Evolutionary conservation across 208 protist species (phyloP).

Genomic region (Trypanosoma platydactyli): DNA sequence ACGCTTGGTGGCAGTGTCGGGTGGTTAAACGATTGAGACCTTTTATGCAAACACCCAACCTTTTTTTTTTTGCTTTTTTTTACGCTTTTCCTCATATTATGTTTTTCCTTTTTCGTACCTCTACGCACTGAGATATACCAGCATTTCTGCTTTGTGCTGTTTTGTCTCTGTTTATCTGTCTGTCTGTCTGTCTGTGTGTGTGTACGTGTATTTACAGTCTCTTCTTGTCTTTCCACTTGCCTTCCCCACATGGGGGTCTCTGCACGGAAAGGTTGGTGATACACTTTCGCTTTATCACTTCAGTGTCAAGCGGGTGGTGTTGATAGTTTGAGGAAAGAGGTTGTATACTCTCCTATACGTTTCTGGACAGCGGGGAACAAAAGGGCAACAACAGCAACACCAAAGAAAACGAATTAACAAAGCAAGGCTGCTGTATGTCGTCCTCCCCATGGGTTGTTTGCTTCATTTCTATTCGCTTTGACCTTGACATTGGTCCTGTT

Average conservation of each 20-base stretch:
- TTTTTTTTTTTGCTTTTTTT: constrained; percentile 11
- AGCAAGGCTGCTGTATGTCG: constrained; percentile 14
- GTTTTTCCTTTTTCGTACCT: constrained; percentile 18
- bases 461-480: constrained; percentile 84
- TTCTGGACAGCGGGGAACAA: neutral
- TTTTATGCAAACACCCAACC: too few species aligned
- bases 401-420: neutral
- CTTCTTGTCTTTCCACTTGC: constrained; percentile 24
- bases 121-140: too few species aligned
- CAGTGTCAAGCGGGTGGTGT: neutral
- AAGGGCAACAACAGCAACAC: too few species aligned
- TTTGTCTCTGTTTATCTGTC: too few species aligned
- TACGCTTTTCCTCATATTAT: constrained; percentile 14
- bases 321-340: neutral
- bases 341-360: constrained; percentile 3
- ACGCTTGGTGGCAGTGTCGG: too few species aligned
- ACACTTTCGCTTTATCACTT: neutral
- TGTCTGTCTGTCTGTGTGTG: constrained; percentile 14
- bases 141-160: neutral
- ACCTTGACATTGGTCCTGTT: constrained; percentile 79
- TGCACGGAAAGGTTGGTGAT: neutral
- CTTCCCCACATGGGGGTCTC: too few species aligned
- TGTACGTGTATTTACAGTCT: constrained; percentile 18
- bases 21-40: too few species aligned
- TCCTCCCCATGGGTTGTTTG: constrained; percentile 73